Evolutionary conservation across 371 early-diverging fungal species (phyloP), one percentile per base, ranked within the genome.

Genomic region (Mucor saturninus): DNA sequence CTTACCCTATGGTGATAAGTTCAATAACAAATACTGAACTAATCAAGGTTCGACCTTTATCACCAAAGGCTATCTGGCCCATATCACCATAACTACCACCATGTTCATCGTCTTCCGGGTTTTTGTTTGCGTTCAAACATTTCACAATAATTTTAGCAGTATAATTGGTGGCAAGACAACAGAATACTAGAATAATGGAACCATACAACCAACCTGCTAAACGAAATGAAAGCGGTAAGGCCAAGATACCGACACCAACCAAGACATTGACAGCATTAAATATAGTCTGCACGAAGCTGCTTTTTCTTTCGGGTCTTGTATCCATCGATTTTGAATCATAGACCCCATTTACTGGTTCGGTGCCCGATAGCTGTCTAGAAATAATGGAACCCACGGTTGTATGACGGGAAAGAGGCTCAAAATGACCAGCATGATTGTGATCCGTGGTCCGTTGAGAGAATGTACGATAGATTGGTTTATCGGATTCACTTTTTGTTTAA

Each of bases 51-150:
- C 87, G 74, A 1, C 84, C 88, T 4, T 66, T 51, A 5, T 71
- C 68, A 6, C 89, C 89, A 75, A 87, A 91, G 1, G 89, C 89
- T 39, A 72, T 62, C 21, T 85, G 77, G 13, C 87, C 91, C 61
- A 88, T 79, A 67, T 91, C 91, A 11, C 85, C 82, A 64, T 88
- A 89, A 2, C 83, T 85, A 2, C 43, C 45, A 10, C 32, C 31
- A 8, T 21, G 15, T 26, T 46, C 46, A 46, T 46, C 46, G 0
- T 46, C 26, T 35, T 48, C 28, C 29, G 67, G 61, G 21, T 67
- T 64, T 26, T 43, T 52, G 28, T 49, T 29, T 30, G 57, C 72
- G 48, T 76, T 75, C 64, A 89, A 59, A 67, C 86, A 87, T 59
- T 79, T 75, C 7, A 68, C 76, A 29, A 89, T 72, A 9, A 88